These are phyloP conservation scores for Gossypium laxum DNA, from an alignment of 441 rosid genomes.

Conservation along the genomic window DNA sequence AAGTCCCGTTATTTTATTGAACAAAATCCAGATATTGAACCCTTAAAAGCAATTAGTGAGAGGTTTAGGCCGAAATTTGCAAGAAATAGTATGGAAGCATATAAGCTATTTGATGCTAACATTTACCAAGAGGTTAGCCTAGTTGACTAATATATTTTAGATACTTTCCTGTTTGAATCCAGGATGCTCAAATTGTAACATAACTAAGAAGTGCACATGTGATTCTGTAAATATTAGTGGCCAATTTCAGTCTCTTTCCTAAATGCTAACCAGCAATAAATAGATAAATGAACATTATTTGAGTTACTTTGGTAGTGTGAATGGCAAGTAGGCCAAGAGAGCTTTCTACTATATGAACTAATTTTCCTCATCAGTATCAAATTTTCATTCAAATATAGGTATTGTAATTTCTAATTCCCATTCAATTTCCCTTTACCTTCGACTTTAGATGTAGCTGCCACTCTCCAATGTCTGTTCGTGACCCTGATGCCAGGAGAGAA, in stretches of 20 bases:
- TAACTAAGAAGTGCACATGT: neutral
- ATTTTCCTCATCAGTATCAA: neutral
- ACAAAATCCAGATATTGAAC: neutral
- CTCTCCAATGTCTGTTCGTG: constrained; percentile 53
- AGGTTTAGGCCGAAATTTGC: neutral
- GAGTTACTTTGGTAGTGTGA: neutral
- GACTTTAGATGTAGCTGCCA: constrained; percentile 88
- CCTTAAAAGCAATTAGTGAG: neutral
- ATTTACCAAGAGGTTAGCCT: neutral
- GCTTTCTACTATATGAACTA: constrained; percentile 4
- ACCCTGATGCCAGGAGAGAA: constrained; percentile 81
- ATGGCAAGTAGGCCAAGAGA: constrained; percentile 7
- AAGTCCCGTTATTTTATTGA: neutral
- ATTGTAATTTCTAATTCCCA: constrained; percentile 3
- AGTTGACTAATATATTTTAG: neutral
- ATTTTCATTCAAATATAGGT: neutral
- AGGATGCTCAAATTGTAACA: neutral
- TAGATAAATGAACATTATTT: neutral
- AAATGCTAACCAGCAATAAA: constrained; percentile 7
- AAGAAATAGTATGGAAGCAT: neutral
- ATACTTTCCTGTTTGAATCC: neutral
- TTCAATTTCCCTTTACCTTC: constrained; percentile 36
- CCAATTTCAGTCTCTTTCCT: neutral
- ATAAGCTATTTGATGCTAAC: neutral
- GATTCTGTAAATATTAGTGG: neutral